Evolutionary conservation across 192 early-diverging fungal species (phyloP).

Genomic region (Rhizoclosmatium globosum): DNA sequence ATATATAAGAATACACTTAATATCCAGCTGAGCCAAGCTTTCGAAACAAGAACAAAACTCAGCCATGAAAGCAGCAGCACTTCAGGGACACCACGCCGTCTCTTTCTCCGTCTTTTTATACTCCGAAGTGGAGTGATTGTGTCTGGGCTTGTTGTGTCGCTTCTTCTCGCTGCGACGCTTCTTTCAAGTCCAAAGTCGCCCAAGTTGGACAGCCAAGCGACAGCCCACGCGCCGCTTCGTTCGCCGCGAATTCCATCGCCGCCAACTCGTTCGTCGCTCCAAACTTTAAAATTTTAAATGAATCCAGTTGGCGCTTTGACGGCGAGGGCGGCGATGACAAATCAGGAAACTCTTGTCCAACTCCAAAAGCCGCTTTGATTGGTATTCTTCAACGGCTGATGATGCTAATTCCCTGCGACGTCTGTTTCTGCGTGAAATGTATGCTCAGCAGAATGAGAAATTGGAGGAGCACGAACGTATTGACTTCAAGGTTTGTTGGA

Average conservation of each 20-base stretch:
- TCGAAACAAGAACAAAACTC: too few relatives aligned
- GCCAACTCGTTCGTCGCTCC: neutral
- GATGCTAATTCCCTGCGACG: neutral
- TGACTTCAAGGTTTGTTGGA: neutral
- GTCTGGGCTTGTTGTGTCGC: too few relatives aligned
- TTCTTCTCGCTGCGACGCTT: too few relatives aligned
- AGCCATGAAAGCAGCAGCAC: too few relatives aligned
- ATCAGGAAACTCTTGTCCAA: neutral
- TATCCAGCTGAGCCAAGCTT: too few relatives aligned
- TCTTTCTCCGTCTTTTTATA: too few relatives aligned
- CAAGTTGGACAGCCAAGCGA: too few relatives aligned
- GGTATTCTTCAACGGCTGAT: conserved; percentile 16
- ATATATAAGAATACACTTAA: too few relatives aligned
- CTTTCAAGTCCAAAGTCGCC: too few relatives aligned
- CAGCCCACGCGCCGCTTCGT: neutral
- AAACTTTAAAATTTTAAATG: neutral
- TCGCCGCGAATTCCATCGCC: neutral
- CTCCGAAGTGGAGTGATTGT: too few relatives aligned
- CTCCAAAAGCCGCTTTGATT: conserved; percentile 5
- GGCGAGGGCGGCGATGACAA: neutral
- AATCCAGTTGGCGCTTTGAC: neutral
- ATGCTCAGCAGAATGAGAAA: neutral
- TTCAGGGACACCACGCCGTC: too few relatives aligned
- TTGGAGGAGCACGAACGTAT: neutral
- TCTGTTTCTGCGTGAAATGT: conserved; percentile 20